phyloP scores from a whole-genome alignment of 257 asterid species.

The Galeopsis tetrahit region DNA sequence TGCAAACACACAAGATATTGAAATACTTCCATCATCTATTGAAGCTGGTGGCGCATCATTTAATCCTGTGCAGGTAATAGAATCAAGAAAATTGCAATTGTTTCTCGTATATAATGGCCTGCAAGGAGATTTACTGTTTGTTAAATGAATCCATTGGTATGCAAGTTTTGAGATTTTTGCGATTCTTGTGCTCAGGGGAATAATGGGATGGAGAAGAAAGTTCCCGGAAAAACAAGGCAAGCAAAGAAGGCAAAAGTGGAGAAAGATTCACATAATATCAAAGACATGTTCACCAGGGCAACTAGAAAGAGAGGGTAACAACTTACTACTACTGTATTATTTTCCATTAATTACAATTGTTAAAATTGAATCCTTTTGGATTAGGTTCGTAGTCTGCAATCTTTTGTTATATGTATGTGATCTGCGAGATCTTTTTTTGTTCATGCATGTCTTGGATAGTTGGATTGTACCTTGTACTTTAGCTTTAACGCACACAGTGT shows the following conservation, averaged over 20 bases:
- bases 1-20: conserved; percentile 39
- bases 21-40: conserved; percentile 41
- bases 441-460: no score
- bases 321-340: background rate
- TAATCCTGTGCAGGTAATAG: conserved; percentile 58
- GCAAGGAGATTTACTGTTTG: background rate
- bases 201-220: conserved; percentile 50
- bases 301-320: conserved; percentile 62
- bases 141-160: conserved; percentile 9
- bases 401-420: background rate
- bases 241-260: conserved; percentile 82
- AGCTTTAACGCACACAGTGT: background rate
- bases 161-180: background rate
- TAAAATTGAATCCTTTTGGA: background rate
- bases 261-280: conserved; percentile 77
- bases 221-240: conserved; percentile 45
- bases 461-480: background rate
- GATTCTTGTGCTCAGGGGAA: conserved; percentile 49
- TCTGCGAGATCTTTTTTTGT: no score
- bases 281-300: conserved; percentile 89
- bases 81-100: background rate
- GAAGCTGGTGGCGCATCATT: conserved; percentile 49
- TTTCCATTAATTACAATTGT: conserved; percentile 5
- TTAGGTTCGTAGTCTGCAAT: background rate
- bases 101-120: conserved; percentile 6